These are phyloP conservation scores for Candida dajiaensis DNA, from an alignment of 805 yeast genomes.

Conservation along the genomic window DNA sequence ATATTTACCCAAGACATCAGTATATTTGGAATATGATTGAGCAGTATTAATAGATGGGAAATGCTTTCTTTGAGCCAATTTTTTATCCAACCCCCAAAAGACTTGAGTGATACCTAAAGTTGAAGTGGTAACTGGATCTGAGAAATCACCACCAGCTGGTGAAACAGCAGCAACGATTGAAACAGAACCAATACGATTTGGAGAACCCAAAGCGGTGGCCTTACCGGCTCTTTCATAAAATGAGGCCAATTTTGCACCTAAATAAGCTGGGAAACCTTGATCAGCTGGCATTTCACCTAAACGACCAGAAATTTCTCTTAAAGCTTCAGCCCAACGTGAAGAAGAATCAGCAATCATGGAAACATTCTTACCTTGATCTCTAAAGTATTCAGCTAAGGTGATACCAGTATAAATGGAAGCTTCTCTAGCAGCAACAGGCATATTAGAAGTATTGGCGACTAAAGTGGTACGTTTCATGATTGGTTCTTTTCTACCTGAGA, in stretches of 20 bases:
- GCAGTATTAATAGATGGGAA: constrained; percentile 98
- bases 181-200: constrained; percentile 94
- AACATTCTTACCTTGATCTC: constrained; percentile 99
- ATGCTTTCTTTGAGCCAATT: constrained; percentile 98
- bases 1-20: constrained; percentile 76
- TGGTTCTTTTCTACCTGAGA: constrained; percentile 92
- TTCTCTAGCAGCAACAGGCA: constrained; percentile 99
- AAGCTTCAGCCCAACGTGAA: constrained; percentile 99
- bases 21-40: constrained; percentile 94
- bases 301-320: constrained; percentile 99
- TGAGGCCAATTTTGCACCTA: constrained; percentile 98
- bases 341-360: constrained; percentile 99
- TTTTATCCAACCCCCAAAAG: constrained; percentile 99
- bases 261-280: constrained; percentile 99
- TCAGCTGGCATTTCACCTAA: constrained; percentile 99
- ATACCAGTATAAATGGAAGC: constrained; percentile 99
- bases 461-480: constrained; percentile 99
- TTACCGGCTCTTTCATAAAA: constrained; percentile 99
- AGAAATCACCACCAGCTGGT: constrained; percentile 99
- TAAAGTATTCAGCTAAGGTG: constrained; percentile 96
- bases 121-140: constrained; percentile 98
- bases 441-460: constrained; percentile 97
- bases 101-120: constrained; percentile 99
- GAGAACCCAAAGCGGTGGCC: constrained; percentile 92
- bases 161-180: constrained; percentile 99